phyloP scores from a whole-genome alignment of 495 filamentous ascomycete genomes.

The Daldinia childiae region DNA sequence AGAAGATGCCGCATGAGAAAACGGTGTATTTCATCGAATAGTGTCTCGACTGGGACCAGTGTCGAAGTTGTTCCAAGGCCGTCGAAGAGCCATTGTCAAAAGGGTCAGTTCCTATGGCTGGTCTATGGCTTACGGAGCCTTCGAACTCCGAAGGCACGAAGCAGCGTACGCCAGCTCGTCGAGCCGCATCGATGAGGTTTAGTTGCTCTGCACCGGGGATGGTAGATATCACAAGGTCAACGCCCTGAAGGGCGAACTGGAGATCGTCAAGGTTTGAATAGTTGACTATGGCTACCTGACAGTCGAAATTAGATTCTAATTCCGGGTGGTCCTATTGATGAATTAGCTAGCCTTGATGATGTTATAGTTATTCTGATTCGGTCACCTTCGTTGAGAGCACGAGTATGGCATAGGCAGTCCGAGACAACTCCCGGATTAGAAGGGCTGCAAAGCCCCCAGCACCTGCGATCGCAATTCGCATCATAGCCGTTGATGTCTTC shows the following conservation, averaged over 20 bases:
- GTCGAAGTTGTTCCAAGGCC: slow-evolving; percentile 65
- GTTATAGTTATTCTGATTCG: neutral
- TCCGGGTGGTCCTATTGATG: slow-evolving; percentile 52
- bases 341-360: slow-evolving; percentile 39
- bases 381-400: slow-evolving; percentile 72
- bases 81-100: slow-evolving; percentile 58
- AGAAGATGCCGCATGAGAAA: slow-evolving; percentile 79
- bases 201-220: slow-evolving; percentile 71
- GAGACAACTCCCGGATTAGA: slow-evolving; percentile 67
- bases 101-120: slow-evolving; percentile 61
- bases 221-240: slow-evolving; percentile 81
- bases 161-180: slow-evolving; percentile 67
- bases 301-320: slow-evolving; percentile 57
- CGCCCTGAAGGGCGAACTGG: slow-evolving; percentile 68
- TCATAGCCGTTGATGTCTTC: slow-evolving; percentile 56
- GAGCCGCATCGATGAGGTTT: slow-evolving; percentile 76
- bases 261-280: slow-evolving; percentile 67
- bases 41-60: slow-evolving; percentile 53
- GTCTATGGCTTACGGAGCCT: slow-evolving; percentile 60
- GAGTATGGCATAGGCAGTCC: slow-evolving; percentile 70
- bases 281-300: slow-evolving; percentile 70
- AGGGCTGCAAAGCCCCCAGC: slow-evolving; percentile 72
- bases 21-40: slow-evolving; percentile 68
- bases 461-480: slow-evolving; percentile 79
- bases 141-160: slow-evolving; percentile 83